Evolutionary conservation across 768 basidiomycete genomes (phyloP), one percentile per base, ranked within the genome.

Genomic region (Xerocomellus chrysenteron): DNA sequence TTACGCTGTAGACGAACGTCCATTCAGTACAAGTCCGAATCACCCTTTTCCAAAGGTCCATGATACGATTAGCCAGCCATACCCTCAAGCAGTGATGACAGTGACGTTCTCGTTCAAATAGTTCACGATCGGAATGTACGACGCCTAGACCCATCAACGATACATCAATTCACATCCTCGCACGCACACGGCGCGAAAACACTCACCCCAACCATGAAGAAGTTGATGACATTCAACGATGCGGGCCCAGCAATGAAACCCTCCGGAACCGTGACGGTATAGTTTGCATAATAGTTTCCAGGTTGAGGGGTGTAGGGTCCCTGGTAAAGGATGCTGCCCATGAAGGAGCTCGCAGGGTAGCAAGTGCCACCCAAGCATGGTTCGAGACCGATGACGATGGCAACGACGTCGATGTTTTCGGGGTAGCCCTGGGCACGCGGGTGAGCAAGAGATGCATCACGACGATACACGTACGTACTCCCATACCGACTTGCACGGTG

Each of bases 141-240:
- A 39, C 0, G 51, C 60, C 68, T 69, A 49, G 0, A 36, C n/a
- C 21, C 41, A 47, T 14, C 5, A 36, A n/a, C 40, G 16, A 44
- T 6, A 13, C 21, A 14, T 60, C n/a, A 67, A 36, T 5, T 21
- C 52, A 21, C 28, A 8, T 2, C 36, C 24, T 13, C 12, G 21
- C 12, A 26, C 24, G 8, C 30, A 30, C 19, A 40, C 9, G 35
- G 3, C 11, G 7, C 43, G 19, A 42, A 39, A 50, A 3, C 14
- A 70, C 77, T 65, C 60, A 80, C 77, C 55, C 77, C 78, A 19
- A 77, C 68, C 56, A 80, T 61, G 30, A 72, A 63, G 0, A 75
- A 57, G 61, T 77, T 74, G 47, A 71, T 69, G 7, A 74, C 72
- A 13, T 69, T 71, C 45, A 80, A 57, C 47, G 73, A 72, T 12